These are phyloP conservation scores for Colletotrichum falcatum DNA, from an alignment of 2,329 filamentous ascomycete genomes.

Conservation along the genomic window DNA sequence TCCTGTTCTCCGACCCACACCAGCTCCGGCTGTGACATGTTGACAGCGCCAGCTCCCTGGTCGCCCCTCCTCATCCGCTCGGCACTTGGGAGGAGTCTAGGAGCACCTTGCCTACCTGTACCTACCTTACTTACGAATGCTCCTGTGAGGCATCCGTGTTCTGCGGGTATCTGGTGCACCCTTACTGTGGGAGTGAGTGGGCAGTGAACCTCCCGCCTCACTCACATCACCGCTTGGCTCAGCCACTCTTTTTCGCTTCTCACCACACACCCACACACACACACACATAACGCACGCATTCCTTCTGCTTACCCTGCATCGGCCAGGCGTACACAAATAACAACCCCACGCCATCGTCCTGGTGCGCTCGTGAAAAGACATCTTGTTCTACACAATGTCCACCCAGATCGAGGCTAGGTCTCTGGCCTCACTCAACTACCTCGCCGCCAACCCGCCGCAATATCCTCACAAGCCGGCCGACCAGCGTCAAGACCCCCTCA, in stretches of 20 bases:
- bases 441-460: conserved; percentile 88
- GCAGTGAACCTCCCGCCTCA: conserved; percentile 35
- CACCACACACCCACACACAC: neutral
- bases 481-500: conserved; percentile 75
- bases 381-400: conserved; percentile 45
- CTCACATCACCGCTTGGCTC: conserved; percentile 29
- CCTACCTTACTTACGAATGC: neutral
- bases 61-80: conserved; percentile 4
- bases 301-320: neutral
- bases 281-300: conserved; percentile 6
- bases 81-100: neutral
- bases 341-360: neutral
- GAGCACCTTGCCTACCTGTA: neutral
- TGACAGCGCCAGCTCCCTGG: conserved; percentile 34
- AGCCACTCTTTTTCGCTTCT: conserved; percentile 26
- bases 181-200: conserved; percentile 26
- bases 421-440: conserved; percentile 79
- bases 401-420: conserved; percentile 81
- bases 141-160: conserved; percentile 1
- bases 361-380: neutral
- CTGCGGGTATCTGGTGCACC: neutral
- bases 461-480: conserved; percentile 84
- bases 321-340: neutral
- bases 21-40: conserved; percentile 32
- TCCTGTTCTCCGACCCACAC: conserved; percentile 22